phyloP scores from a whole-genome alignment of 148 eudicot genomes.

The Bassia scoparia region DNA sequence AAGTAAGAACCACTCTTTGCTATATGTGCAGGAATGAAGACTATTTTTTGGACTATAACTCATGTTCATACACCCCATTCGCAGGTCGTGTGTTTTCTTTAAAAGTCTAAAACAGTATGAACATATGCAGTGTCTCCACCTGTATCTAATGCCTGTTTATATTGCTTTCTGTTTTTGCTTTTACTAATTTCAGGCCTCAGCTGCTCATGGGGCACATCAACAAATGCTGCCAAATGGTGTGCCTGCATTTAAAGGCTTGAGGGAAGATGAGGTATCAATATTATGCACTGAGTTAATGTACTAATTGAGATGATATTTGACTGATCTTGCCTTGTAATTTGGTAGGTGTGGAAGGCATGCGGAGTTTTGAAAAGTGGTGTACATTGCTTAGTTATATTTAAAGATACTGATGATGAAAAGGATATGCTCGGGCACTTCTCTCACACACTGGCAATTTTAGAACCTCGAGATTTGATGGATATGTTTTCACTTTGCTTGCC shows the following conservation, averaged over 20 bases:
- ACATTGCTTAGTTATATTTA: slow-evolving; percentile 80
- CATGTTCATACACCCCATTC: slow-evolving; percentile 88
- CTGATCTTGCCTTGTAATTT: slow-evolving; percentile 9
- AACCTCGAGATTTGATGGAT: slow-evolving; percentile 96
- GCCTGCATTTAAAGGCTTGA: slow-evolving; percentile 81
- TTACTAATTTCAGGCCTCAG: slow-evolving; percentile 45
- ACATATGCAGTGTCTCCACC: background rate
- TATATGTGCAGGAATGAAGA: slow-evolving; percentile 81
- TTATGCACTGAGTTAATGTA: background rate
- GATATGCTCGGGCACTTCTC: slow-evolving; percentile 89
- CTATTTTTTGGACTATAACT: slow-evolving; percentile 96
- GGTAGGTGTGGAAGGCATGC: slow-evolving; percentile 90
- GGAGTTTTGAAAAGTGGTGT: slow-evolving; percentile 97
- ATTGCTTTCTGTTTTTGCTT: slow-evolving; percentile 1
- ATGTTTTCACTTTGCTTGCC: slow-evolving; percentile 98
- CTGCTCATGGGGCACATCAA: slow-evolving; percentile 75
- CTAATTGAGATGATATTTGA: background rate
- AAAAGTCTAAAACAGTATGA: background rate
- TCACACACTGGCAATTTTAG: slow-evolving; percentile 82
- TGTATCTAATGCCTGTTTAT: slow-evolving; percentile 7
- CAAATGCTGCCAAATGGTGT: slow-evolving; percentile 66
- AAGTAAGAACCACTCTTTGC: background rate
- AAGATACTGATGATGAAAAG: slow-evolving; percentile 93
- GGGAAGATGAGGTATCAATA: slow-evolving; percentile 81
- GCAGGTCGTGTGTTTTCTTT: slow-evolving; percentile 46